Conservation (phyloP, 1,284 basidiomycete genomes). For the Kalmanozyma brasiliensis region DNA sequence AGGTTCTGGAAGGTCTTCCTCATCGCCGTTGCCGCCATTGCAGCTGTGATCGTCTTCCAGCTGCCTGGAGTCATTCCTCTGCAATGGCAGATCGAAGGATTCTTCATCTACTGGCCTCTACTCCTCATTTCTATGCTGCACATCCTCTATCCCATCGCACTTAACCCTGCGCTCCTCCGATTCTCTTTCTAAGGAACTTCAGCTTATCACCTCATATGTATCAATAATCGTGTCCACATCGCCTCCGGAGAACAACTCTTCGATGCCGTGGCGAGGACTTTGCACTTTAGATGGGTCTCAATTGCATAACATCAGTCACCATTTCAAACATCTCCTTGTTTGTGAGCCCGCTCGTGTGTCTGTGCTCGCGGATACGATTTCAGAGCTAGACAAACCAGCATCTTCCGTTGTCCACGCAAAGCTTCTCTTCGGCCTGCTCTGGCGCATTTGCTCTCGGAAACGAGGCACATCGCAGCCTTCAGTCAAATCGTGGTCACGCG, state of each 20-base stretch:
- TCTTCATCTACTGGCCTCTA: slow-evolving; percentile 39
- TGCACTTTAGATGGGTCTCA: background rate
- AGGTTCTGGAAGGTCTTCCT: slow-evolving; percentile 70
- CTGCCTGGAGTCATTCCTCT: slow-evolving; percentile 71
- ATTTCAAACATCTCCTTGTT: background rate
- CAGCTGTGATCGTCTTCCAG: slow-evolving; percentile 43
- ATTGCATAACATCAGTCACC: background rate
- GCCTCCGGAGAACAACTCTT: background rate
- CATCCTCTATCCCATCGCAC: slow-evolving; percentile 51
- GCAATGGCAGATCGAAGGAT: slow-evolving; percentile 72
- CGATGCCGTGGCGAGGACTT: background rate
- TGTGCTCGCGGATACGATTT: no score
- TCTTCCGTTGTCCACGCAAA: no score
- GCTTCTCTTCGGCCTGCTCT: no score
- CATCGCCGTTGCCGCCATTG: slow-evolving; percentile 74
- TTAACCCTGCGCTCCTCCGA: slow-evolving; percentile 52
- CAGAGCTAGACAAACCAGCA: no score
- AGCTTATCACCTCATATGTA: background rate
- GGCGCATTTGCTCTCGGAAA: no score
- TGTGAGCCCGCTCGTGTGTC: no score
- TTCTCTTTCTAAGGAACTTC: slow-evolving; percentile 44
- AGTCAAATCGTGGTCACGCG: no score
- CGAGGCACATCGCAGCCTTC: no score
- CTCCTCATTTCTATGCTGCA: slow-evolving; percentile 18
- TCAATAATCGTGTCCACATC: background rate